Conservation (phyloP, 2,329 filamentous ascomycete species). For the Exophiala viscosa region DNA sequence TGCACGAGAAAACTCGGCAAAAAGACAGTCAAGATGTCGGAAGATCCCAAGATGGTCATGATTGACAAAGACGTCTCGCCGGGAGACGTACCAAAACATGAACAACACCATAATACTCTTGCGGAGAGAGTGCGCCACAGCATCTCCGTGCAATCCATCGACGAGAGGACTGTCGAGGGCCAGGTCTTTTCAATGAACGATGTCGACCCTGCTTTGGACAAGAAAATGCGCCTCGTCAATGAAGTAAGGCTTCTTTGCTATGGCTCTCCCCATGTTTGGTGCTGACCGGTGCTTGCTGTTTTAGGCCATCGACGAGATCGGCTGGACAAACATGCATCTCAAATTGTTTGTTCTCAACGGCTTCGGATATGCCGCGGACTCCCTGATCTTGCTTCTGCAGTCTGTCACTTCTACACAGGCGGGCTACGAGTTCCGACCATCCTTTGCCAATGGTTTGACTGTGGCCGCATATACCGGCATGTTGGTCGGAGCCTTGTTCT, state of each 20-base stretch:
- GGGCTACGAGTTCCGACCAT: slow-evolving; percentile 23
- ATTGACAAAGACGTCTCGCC: slow-evolving; percentile 7
- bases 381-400: slow-evolving; percentile 32
- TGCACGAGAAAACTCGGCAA: background rate
- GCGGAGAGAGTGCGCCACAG: slow-evolving; percentile 18
- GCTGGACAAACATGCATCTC: slow-evolving; percentile 57
- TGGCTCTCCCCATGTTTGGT: background rate
- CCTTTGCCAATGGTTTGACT: slow-evolving; percentile 30
- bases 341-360: slow-evolving; percentile 62
- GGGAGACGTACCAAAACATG: slow-evolving; percentile 7
- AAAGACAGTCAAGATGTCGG: slow-evolving; percentile 6
- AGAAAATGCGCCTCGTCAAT: slow-evolving; percentile 40
- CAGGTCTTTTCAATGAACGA: slow-evolving; percentile 27
- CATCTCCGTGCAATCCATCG: slow-evolving; percentile 14
- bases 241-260: slow-evolving; percentile 20
- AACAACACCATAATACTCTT: slow-evolving; percentile 2
- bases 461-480: slow-evolving; percentile 43
- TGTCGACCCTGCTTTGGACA: slow-evolving; percentile 38
- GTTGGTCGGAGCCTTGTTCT: slow-evolving; percentile 55
- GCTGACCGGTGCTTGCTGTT: background rate
- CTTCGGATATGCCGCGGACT: slow-evolving; percentile 50
- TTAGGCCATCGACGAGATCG: slow-evolving; percentile 53
- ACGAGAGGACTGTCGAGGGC: slow-evolving; percentile 18
- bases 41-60: slow-evolving; percentile 5
- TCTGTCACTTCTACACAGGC: slow-evolving; percentile 25